Conservation (phyloP, 2,329 filamentous ascomycete genomes). For the Diaporthe velutina region DNA sequence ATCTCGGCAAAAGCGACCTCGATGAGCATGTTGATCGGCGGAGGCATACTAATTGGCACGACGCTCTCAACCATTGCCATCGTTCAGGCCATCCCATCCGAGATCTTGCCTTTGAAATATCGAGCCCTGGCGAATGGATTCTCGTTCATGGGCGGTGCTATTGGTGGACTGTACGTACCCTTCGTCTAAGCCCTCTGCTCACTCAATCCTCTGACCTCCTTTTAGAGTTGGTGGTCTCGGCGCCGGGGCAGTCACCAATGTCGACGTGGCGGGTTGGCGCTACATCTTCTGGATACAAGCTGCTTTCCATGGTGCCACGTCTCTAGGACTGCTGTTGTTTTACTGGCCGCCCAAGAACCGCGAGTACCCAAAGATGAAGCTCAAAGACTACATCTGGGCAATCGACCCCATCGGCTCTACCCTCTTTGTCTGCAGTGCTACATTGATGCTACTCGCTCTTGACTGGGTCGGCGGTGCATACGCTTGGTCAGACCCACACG, state of each 20-base stretch:
- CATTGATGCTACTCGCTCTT: constrained; percentile 58
- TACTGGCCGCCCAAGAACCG: constrained; percentile 58
- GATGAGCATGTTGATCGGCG: constrained; percentile 69
- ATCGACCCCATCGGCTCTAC: constrained; percentile 61
- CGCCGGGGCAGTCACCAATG: constrained; percentile 65
- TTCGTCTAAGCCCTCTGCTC: not conserved
- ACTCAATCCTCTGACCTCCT: not conserved
- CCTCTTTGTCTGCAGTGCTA: constrained; percentile 58
- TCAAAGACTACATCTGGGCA: constrained; percentile 58
- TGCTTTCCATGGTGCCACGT: constrained; percentile 62
- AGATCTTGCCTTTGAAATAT: constrained; percentile 69
- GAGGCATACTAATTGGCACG: constrained; percentile 68
- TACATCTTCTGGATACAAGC: constrained; percentile 72
- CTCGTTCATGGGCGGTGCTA: constrained; percentile 61
- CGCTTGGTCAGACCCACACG: constrained; percentile 54
- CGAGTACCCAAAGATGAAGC: constrained; percentile 53
- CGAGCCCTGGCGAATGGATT: constrained; percentile 68
- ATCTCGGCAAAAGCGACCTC: constrained; percentile 67
- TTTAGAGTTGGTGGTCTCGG: constrained; percentile 60
- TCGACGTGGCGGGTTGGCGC: constrained; percentile 62
- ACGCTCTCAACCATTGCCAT: constrained; percentile 68
- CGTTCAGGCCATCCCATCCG: constrained; percentile 67
- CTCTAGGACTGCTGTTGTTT: constrained; percentile 60
- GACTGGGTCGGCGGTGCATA: constrained; percentile 61
- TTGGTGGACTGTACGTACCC: constrained; percentile 60